A percentile compares a stretch with the other conserved stretches of the same genome.
These are phyloP conservation scores for Trichomonas tenax DNA, from an alignment of 208 protist genomes.

Conservation along the genomic window DNA sequence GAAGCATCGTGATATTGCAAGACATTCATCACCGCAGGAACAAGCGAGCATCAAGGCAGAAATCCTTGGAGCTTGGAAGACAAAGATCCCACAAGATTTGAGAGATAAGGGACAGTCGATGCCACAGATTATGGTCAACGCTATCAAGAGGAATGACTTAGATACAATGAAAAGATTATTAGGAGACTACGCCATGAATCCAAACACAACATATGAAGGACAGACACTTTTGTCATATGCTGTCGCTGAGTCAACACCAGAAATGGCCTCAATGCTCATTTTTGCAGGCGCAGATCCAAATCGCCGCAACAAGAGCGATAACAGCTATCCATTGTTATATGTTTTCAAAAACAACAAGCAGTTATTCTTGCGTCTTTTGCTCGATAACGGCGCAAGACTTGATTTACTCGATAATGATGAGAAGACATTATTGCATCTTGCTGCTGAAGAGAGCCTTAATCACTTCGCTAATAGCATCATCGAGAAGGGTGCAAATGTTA, in stretches of 20 bases:
- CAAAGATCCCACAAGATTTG: not conserved
- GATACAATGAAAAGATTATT: not conserved
- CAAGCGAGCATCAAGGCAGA: not conserved
- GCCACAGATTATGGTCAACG: not conserved
- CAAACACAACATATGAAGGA: not conserved
- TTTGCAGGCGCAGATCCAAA: not conserved
- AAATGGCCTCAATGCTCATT: not conserved
- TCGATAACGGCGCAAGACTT: not conserved
- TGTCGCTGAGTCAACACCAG: not conserved
- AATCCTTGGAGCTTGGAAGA: not conserved
- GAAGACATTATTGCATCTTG: not conserved
- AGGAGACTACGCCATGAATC: not conserved
- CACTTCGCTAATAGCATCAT: not conserved
- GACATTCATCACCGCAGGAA: not conserved
- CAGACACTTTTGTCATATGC: not conserved
- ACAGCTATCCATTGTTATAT: not conserved
- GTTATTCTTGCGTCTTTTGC: not conserved
- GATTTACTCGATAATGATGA: not conserved
- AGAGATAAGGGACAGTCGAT: not conserved
- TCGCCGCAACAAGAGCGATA: not conserved
- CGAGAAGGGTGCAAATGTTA: not conserved
- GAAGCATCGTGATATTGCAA: not conserved
- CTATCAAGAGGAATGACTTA: not conserved
- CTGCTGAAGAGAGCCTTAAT: not conserved
- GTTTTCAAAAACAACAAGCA: not conserved